These are phyloP conservation scores for Aristolochia fimbriata DNA, from an alignment of 164 flowering plant species.

Conservation along the genomic window DNA sequence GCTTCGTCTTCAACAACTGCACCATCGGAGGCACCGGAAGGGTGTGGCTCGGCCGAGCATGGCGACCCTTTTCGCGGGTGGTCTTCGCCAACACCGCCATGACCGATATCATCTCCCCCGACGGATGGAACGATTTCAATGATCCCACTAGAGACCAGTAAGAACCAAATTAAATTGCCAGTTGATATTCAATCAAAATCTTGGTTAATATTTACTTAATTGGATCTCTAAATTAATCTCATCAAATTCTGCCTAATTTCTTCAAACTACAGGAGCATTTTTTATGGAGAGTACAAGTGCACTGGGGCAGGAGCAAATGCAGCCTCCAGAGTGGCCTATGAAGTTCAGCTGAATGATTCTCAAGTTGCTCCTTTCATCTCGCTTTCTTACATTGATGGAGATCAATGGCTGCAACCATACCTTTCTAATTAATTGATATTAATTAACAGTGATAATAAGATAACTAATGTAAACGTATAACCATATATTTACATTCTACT, in stretches of 20 bases:
- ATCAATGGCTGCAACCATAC: slow-evolving; percentile 63
- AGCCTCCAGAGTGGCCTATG: slow-evolving; percentile 51
- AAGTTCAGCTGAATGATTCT: slow-evolving; percentile 50
- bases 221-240: too few species aligned
- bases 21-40: slow-evolving; percentile 77
- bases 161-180: too few species aligned
- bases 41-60: slow-evolving; percentile 89
- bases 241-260: too few species aligned
- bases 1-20: slow-evolving; percentile 68
- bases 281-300: slow-evolving; percentile 83
- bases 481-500: too few species aligned
- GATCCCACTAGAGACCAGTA: slow-evolving; percentile 80
- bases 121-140: slow-evolving; percentile 93
- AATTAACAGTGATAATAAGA: too few species aligned
- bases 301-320: slow-evolving; percentile 62
- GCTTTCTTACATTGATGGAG: slow-evolving; percentile 60
- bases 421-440: background rate
- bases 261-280: slow-evolving; percentile 73
- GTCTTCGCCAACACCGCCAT: slow-evolving; percentile 53
- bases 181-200: too few species aligned
- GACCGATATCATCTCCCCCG: slow-evolving; percentile 80
- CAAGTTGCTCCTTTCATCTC: slow-evolving; percentile 63
- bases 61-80: slow-evolving; percentile 85
- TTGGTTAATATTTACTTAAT: too few species aligned
- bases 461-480: too few species aligned